Percentiles rank a stretch among this genome's conserved stretches.
Conservation (phyloP, 2,329 filamentous ascomycete species). For the Simplicillium sp. region DNA sequence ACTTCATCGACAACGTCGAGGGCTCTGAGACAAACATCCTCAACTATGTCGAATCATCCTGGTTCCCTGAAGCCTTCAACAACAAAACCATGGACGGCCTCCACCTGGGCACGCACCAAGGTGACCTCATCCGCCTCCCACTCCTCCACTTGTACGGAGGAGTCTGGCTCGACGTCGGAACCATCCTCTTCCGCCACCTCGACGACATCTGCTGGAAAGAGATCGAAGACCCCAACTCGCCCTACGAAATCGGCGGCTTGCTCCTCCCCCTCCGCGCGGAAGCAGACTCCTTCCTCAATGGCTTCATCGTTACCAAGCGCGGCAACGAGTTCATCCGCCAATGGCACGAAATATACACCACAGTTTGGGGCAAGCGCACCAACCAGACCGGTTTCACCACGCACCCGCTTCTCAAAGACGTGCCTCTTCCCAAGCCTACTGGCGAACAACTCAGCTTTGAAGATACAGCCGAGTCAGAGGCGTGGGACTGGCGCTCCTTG, state of each 20-base stretch:
- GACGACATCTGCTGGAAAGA: conserved; percentile 32
- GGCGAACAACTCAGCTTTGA: no score
- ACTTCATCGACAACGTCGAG: conserved; percentile 25
- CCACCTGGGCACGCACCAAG: conserved; percentile 30
- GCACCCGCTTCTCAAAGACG: no score
- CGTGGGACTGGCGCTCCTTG: no score
- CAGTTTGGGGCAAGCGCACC: conserved; percentile 23
- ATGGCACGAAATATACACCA: conserved; percentile 27
- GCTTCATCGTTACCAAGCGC: conserved; percentile 31
- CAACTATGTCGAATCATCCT: conserved; percentile 22
- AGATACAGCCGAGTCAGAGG: no score
- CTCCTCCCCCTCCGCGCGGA: conserved; percentile 1
- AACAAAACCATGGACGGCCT: conserved; percentile 32
- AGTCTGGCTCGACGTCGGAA: conserved; percentile 32
- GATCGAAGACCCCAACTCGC: conserved; percentile 22
- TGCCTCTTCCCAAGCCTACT: no score
- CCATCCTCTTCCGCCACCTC: conserved; percentile 28
- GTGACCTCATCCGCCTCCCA: conserved; percentile 35
- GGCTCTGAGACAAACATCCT: conserved; percentile 23
- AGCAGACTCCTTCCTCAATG: conserved; percentile 19
- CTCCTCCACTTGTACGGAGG: conserved; percentile 30
- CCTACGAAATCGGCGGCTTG: conserved; percentile 17
- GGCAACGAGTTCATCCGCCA: conserved; percentile 31
- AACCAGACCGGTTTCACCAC: conserved; percentile 10
- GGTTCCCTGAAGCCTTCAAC: conserved; percentile 30